These are phyloP conservation scores for Purpureocillium lavendulum DNA, from an alignment of 2,329 filamentous ascomycete species.

Conservation along the genomic window DNA sequence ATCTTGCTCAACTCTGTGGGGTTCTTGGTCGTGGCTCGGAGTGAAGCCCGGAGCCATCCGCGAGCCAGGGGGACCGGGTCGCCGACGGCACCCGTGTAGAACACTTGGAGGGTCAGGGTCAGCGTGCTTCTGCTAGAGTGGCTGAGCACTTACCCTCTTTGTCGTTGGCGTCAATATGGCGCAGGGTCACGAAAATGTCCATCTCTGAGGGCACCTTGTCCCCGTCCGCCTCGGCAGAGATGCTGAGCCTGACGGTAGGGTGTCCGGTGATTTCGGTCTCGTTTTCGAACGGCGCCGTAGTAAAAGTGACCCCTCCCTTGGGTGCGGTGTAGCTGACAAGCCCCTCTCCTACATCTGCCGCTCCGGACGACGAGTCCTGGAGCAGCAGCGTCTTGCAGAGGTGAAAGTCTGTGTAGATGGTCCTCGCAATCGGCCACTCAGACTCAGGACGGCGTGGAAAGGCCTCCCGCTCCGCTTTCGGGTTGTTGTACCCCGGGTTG, in stretches of 20 bases:
- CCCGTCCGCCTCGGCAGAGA: background rate
- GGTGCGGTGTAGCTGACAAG: too few relatives aligned
- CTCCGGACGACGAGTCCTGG: constrained; percentile 17
- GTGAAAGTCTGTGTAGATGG: constrained; percentile 37
- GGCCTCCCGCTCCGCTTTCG: too few relatives aligned
- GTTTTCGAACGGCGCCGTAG: constrained; percentile 32
- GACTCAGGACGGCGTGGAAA: too few relatives aligned
- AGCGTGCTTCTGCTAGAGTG: background rate
- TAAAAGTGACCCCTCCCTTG: too few relatives aligned
- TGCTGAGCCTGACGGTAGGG: background rate
- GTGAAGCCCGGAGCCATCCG: background rate
- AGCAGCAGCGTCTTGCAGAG: constrained; percentile 48
- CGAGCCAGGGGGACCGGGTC: background rate
- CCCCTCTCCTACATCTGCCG: too few relatives aligned
- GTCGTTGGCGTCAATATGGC: background rate
- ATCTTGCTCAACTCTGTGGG: constrained; percentile 7
- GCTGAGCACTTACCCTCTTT: background rate
- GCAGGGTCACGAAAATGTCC: background rate
- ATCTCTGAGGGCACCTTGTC: background rate
- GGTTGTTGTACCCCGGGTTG: constrained; percentile 41
- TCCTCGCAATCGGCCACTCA: constrained; percentile 42
- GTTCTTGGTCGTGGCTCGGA: constrained; percentile 14
- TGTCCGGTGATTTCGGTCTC: constrained; percentile 61
- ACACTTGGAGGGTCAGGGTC: background rate
- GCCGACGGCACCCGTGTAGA: background rate